A percentile compares a stretch with the other conserved stretches of the same genome.
Evolutionary conservation across 192 early-diverging fungal genomes (phyloP).

Genomic region (Umbelopsis sp.): DNA sequence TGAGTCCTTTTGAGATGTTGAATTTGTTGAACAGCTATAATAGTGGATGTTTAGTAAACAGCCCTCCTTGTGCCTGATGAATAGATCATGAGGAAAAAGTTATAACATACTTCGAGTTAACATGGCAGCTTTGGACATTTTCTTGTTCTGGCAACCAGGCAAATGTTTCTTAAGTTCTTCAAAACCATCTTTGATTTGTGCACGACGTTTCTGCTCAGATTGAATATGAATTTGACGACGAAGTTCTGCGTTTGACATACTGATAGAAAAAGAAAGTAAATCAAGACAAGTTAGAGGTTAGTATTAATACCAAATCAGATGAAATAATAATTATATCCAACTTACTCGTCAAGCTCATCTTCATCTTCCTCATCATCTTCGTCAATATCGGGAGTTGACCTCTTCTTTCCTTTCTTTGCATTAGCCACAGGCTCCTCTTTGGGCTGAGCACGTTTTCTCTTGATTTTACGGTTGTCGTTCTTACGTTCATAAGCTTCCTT

Average conservation of each 20-base stretch:
- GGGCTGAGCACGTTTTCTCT: constrained; percentile 27
- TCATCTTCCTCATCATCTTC: constrained; percentile 25
- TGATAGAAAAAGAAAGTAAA: neutral
- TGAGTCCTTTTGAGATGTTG: constrained; percentile 43
- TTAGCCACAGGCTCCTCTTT: neutral
- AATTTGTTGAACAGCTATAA: constrained; percentile 46
- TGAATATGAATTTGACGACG: constrained; percentile 51
- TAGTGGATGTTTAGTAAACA: neutral
- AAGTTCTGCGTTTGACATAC: constrained; percentile 38
- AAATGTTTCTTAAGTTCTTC: constrained; percentile 47
- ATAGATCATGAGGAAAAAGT: neutral
- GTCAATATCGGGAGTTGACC: constrained; percentile 8
- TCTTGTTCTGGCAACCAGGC: constrained; percentile 40
- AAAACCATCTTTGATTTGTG: constrained; percentile 52
- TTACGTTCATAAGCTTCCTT: constrained; percentile 43
- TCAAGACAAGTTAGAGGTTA: too few relatives aligned
- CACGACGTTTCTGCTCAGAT: constrained; percentile 50
- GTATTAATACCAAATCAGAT: too few relatives aligned
- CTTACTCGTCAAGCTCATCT: constrained; percentile 26
- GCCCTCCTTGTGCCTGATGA: neutral
- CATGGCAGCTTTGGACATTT: constrained; percentile 48
- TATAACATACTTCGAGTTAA: constrained; percentile 42
- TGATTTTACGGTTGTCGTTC: constrained; percentile 36
- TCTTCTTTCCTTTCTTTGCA: constrained; percentile 16
- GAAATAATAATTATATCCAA: neutral